These are phyloP conservation scores for Trebouxia gelatinosa DNA, from an alignment of 163 green algal species.

Conservation along the genomic window DNA sequence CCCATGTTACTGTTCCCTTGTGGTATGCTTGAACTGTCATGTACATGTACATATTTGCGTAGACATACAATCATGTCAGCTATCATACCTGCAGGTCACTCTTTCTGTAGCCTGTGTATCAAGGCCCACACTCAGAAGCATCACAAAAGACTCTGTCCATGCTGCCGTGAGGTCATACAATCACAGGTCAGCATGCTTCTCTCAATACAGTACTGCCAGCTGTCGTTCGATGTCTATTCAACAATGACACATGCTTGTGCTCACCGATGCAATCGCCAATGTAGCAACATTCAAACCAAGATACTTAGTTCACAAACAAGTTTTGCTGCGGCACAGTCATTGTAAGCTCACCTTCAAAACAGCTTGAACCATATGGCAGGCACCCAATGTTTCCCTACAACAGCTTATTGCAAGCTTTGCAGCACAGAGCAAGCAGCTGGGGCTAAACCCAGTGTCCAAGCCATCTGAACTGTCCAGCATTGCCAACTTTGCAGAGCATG, in stretches of 20 bases:
- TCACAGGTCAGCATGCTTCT: constrained; percentile 35
- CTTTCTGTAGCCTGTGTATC: constrained; percentile 50
- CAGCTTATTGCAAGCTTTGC: constrained; percentile 38
- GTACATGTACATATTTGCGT: not conserved
- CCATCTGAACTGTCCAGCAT: too few species aligned
- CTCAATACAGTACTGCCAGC: not conserved
- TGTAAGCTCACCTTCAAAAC: too few species aligned
- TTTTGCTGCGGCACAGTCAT: too few species aligned
- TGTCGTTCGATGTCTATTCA: not conserved
- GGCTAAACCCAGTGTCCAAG: too few species aligned
- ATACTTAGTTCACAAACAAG: too few species aligned
- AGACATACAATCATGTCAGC: not conserved
- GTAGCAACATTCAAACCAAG: too few species aligned
- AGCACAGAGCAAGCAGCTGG: constrained; percentile 19
- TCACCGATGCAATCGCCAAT: not conserved
- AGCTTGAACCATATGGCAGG: too few species aligned
- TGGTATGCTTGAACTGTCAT: constrained; percentile 12
- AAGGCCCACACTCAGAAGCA: constrained; percentile 43
- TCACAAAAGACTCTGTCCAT: constrained; percentile 47
- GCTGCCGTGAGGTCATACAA: constrained; percentile 53
- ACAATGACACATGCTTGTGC: not conserved
- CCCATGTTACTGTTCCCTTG: constrained; percentile 51
- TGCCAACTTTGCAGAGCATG: too few species aligned
- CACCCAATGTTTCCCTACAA: constrained; percentile 54
- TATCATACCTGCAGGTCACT: constrained; percentile 43